Evolutionary conservation across 1,284 basidiomycete species (phyloP).

Genomic region (Xanthoconium separans): DNA sequence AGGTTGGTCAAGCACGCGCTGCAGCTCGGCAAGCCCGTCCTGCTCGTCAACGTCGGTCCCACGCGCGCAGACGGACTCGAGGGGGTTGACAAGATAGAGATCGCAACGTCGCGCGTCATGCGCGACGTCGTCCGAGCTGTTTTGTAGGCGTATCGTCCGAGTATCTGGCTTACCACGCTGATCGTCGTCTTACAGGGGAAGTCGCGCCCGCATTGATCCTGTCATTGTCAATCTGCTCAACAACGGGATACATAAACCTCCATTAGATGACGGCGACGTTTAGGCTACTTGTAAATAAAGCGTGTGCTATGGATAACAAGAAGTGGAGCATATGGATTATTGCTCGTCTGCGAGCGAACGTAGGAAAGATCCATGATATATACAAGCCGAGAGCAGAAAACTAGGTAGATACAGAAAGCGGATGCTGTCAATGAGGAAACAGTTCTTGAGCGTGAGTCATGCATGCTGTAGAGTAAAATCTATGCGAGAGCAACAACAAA

Average conservation of each 20-base stretch:
- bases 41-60: constrained; percentile 85
- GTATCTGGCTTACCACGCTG: not conserved
- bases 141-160: constrained; percentile 41
- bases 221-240: constrained; percentile 21
- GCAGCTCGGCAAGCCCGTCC: constrained; percentile 70
- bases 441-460: constrained; percentile 4
- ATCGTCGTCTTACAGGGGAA: constrained; percentile 21
- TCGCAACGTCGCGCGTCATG: constrained; percentile 68
- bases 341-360: constrained; percentile 24
- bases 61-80: constrained; percentile 77
- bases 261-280: constrained; percentile 16
- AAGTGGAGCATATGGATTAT: constrained; percentile 31
- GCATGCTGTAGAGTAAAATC: constrained; percentile 2
- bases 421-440: constrained; percentile 24
- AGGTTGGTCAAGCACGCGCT: constrained; percentile 82
- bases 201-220: constrained; percentile 19
- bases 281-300: constrained; percentile 12
- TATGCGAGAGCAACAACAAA: constrained; percentile 22
- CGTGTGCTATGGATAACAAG: constrained; percentile 20
- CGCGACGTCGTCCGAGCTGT: constrained; percentile 56
- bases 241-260: constrained; percentile 32
- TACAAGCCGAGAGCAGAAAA: constrained; percentile 25
- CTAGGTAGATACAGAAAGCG: constrained; percentile 20
- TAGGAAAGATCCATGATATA: constrained; percentile 24
- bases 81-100: constrained; percentile 75